A percentile compares a stretch with the other conserved stretches of the same genome.
These are phyloP conservation scores for Boletus rubescentipes DNA, from an alignment of 768 basidiomycete genomes.

Conservation along the genomic window DNA sequence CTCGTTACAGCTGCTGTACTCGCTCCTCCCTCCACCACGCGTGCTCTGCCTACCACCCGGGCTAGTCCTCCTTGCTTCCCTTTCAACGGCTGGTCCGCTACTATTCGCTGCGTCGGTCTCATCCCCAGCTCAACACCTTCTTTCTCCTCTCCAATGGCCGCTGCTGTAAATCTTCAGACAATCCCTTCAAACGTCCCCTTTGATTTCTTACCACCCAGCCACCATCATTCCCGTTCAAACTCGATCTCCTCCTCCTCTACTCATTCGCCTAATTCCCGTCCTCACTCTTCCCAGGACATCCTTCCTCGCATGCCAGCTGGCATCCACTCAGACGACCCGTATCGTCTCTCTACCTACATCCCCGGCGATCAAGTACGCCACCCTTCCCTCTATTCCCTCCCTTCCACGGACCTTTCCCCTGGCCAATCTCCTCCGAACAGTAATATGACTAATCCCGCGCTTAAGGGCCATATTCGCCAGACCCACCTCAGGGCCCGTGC, in stretches of 20 bases:
- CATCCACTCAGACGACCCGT: conserved; percentile 65
- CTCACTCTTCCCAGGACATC: conserved; percentile 74
- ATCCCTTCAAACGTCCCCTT: conserved; percentile 65
- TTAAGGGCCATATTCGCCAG: conserved; percentile 75
- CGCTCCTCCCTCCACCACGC: conserved; percentile 5
- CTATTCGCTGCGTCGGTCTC: conserved; percentile 30
- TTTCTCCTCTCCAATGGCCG: conserved; percentile 56
- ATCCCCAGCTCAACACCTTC: conserved; percentile 39
- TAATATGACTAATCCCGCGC: conserved; percentile 69
- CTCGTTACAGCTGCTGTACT: conserved; percentile 29
- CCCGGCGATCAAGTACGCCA: conserved; percentile 44
- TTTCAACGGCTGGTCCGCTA: conserved; percentile 58
- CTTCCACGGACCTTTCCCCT: conserved; percentile 42
- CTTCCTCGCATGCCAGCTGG: conserved; percentile 51
- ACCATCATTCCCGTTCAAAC: conserved; percentile 72
- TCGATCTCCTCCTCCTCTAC: conserved; percentile 77
- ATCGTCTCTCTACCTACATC: conserved; percentile 59
- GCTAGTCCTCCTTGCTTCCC: conserved; percentile 15
- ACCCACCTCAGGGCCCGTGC: conserved; percentile 78
- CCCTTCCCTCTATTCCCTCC: conserved; percentile 44
- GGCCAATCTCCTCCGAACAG: conserved; percentile 73
- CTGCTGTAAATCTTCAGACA: conserved; percentile 73
- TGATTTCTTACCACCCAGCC: conserved; percentile 65
- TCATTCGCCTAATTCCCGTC: conserved; percentile 69
- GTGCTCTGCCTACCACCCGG: conserved; percentile 19